Evolutionary conservation across 148 eudicot genomes (phyloP).

Genomic region (Vaccinium darrowii): DNA sequence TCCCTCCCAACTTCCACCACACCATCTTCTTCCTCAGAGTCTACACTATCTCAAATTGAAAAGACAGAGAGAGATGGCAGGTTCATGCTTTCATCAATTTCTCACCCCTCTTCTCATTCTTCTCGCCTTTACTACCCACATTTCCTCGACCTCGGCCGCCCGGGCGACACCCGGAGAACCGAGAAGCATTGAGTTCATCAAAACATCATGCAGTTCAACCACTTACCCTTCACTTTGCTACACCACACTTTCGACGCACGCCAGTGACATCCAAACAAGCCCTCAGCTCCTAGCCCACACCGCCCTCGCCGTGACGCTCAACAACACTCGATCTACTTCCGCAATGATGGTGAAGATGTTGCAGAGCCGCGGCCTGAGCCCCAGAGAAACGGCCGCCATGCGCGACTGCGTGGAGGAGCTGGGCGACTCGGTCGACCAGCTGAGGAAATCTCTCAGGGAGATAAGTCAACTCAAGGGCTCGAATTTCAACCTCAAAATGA

Average conservation of each 20-base stretch:
- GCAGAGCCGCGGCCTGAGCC: neutral
- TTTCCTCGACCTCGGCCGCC: constrained; percentile 6
- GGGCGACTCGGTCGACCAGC: constrained; percentile 18
- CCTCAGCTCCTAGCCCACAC: constrained; percentile 27
- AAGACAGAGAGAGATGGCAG: constrained; percentile 2
- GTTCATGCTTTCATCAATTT: neutral
- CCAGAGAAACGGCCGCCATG: constrained; percentile 16
- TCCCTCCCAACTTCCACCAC: constrained; percentile 12
- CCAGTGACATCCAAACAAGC: constrained; percentile 24
- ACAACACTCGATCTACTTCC: constrained; percentile 18
- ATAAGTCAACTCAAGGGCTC: constrained; percentile 19
- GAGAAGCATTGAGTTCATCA: constrained; percentile 24
- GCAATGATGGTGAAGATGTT: neutral
- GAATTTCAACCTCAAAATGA: constrained; percentile 18
- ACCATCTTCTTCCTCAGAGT: neutral
- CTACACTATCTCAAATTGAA: neutral
- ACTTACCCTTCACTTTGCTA: constrained; percentile 26
- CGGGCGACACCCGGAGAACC: neutral
- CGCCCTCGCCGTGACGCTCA: constrained; percentile 28
- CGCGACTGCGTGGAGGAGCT: constrained; percentile 21
- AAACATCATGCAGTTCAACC: constrained; percentile 27
- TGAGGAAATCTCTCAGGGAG: constrained; percentile 27
- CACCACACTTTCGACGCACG: constrained; percentile 22
- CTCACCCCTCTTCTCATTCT: constrained; percentile 6
- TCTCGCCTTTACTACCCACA: neutral